A percentile compares a stretch with the other conserved stretches of the same genome.
Conservation (phyloP, 2,329 filamentous ascomycete species). For the Xylaria sp. region DNA sequence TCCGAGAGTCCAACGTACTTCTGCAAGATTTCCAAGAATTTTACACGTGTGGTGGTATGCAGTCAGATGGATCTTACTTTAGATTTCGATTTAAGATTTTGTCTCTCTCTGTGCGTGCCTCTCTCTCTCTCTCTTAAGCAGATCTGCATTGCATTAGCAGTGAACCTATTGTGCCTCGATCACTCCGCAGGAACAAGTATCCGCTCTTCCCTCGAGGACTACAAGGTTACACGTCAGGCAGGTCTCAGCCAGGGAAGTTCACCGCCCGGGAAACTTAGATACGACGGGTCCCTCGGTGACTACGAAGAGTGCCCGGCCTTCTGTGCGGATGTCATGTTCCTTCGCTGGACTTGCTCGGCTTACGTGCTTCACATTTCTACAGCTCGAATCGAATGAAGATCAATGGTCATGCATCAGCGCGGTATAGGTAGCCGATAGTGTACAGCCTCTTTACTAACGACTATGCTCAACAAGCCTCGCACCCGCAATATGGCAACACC, state of each 20-base stretch:
- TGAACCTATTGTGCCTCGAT: constrained; percentile 5
- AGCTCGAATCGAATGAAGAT: background rate
- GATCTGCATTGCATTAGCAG: constrained; percentile 10
- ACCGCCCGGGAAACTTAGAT: constrained; percentile 21
- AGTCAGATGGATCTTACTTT: background rate
- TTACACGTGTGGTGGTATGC: background rate
- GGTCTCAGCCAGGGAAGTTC: constrained; percentile 9
- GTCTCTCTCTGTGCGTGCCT: no score
- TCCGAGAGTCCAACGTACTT: background rate
- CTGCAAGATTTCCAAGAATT: background rate
- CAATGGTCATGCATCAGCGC: background rate
- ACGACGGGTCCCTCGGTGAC: background rate
- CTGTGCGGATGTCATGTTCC: background rate
- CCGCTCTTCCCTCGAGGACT: background rate
- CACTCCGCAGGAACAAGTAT: background rate
- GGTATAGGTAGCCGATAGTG: background rate
- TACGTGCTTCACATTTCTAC: background rate
- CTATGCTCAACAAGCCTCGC: background rate
- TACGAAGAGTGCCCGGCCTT: background rate
- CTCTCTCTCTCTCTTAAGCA: background rate
- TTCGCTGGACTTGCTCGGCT: background rate
- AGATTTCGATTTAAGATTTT: background rate
- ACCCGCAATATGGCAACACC: background rate
- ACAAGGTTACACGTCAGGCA: constrained; percentile 17
- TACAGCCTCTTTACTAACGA: background rate